Evolutionary conservation across 2,329 filamentous ascomycete species (phyloP).

Genomic region (Bertia moriformis): DNA sequence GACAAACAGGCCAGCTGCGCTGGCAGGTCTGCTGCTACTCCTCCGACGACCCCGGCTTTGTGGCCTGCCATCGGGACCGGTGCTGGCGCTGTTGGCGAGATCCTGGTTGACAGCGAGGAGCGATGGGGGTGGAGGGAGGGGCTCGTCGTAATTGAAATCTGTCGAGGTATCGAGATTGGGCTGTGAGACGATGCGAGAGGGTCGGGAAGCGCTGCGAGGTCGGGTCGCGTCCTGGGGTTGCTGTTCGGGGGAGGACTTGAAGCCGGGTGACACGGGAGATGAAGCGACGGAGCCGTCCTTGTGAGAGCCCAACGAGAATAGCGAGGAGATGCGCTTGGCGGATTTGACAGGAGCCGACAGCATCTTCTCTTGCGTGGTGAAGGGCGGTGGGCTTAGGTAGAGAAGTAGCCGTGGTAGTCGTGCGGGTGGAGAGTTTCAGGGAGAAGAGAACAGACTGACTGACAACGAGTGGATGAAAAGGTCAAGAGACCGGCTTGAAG

Average conservation of each 20-base stretch:
- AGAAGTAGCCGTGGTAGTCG: no score
- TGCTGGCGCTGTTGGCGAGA: conserved; percentile 15
- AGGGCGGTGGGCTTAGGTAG: no score
- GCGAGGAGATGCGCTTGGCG: conserved; percentile 25
- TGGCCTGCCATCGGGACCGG: conserved; percentile 11
- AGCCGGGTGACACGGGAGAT: conserved; percentile 10
- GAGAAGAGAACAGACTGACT: no score
- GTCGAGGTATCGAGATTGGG: background rate
- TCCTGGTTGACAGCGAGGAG: conserved; percentile 19
- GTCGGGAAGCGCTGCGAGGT: background rate
- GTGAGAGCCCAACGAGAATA: conserved; percentile 22
- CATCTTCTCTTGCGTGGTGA: no score
- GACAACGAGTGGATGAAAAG: no score
- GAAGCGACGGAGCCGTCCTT: conserved; percentile 14
- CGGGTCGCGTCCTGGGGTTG: background rate
- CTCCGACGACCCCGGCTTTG: conserved; percentile 18
- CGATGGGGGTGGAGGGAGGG: conserved; percentile 21
- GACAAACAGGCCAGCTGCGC: conserved; percentile 15
- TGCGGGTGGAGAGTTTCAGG: no score
- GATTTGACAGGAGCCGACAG: conserved; percentile 6
- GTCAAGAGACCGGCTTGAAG: no score
- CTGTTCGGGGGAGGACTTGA: conserved; percentile 3
- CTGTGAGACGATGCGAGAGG: background rate
- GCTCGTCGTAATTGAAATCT: conserved; percentile 12
- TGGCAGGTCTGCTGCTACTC: conserved; percentile 13